Conservation (phyloP, 2,329 filamentous ascomycete genomes). For the Fusarium mangiferae region DNA sequence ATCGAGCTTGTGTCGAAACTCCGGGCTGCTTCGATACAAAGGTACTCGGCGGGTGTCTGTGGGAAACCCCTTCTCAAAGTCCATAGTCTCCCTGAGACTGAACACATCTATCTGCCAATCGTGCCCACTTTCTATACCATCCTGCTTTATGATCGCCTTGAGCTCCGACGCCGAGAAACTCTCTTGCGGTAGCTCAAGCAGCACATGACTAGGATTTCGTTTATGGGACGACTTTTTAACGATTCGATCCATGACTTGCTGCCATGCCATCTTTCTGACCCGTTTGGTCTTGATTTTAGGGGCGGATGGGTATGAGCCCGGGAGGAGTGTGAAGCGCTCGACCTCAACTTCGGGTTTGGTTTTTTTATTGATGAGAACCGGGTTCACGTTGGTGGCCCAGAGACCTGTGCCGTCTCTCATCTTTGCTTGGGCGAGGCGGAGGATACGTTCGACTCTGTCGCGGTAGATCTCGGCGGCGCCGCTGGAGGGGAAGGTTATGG, state of each 20-base stretch:
- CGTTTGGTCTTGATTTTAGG: conserved; percentile 33
- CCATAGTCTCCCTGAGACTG: conserved; percentile 12
- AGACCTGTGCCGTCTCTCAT: conserved; percentile 39
- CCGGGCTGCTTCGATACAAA: conserved; percentile 4
- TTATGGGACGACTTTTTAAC: conserved; percentile 36
- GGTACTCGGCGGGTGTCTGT: conserved; percentile 9
- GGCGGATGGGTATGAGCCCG: conserved; percentile 33
- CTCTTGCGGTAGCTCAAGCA: conserved; percentile 47
- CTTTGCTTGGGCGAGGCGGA: conserved; percentile 46
- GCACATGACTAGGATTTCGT: conserved; percentile 43
- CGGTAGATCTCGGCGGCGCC: conserved; percentile 71
- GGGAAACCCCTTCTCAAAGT: not conserved
- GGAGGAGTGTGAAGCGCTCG: conserved; percentile 45
- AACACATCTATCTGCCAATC: conserved; percentile 29
- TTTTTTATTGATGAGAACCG: conserved; percentile 35
- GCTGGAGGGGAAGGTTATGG: conserved; percentile 71
- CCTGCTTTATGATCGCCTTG: conserved; percentile 19
- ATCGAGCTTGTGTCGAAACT: conserved; percentile 33
- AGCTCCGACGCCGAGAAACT: conserved; percentile 43
- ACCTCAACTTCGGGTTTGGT: conserved; percentile 37
- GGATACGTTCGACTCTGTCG: conserved; percentile 48
- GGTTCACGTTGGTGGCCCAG: conserved; percentile 46
- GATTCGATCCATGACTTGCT: conserved; percentile 36
- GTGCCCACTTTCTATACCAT: conserved; percentile 12
- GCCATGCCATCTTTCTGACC: conserved; percentile 42